A percentile compares a stretch with the other conserved stretches of the same genome.
phyloP scores from a whole-genome alignment of 495 filamentous ascomycete species.

The Halenospora varia region DNA sequence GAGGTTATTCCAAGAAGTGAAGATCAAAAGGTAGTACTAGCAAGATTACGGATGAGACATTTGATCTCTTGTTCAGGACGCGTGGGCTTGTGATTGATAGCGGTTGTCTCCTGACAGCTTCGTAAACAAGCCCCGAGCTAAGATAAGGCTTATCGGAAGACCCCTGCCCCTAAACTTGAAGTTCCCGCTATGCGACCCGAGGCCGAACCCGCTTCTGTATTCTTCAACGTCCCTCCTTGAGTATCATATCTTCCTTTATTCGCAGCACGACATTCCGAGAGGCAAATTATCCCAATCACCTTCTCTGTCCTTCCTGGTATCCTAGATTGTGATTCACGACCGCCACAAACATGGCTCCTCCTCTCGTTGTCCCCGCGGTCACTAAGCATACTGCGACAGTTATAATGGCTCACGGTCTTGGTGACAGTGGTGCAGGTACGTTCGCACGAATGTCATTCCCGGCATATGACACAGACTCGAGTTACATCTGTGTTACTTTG shows the following conservation, averaged over 20 bases:
- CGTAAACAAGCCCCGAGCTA: neutral
- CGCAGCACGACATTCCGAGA: too few relatives aligned
- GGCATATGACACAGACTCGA: too few relatives aligned
- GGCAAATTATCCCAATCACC: neutral
- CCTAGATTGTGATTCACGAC: neutral
- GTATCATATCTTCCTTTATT: too few relatives aligned
- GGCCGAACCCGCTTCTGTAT: neutral
- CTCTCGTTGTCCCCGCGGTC: slow-evolving; percentile 76
- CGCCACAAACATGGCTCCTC: slow-evolving; percentile 26
- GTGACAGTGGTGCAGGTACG: slow-evolving; percentile 60
- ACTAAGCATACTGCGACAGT: slow-evolving; percentile 90
- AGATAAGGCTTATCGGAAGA: neutral
- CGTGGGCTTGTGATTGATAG: neutral
- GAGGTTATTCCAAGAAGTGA: neutral
- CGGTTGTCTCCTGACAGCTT: slow-evolving; percentile 2
- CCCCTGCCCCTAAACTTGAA: neutral
- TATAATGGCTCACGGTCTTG: slow-evolving; percentile 89
- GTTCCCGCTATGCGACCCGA: neutral
- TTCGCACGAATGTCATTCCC: too few relatives aligned
- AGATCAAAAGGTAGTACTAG: neutral
- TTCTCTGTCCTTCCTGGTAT: neutral
- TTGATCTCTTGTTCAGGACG: neutral
- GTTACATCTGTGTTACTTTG: too few relatives aligned
- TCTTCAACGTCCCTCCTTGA: neutral
- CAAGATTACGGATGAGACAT: neutral